These are phyloP conservation scores for Mucor racemosus DNA, from an alignment of 371 early-diverging fungal genomes.

Conservation along the genomic window DNA sequence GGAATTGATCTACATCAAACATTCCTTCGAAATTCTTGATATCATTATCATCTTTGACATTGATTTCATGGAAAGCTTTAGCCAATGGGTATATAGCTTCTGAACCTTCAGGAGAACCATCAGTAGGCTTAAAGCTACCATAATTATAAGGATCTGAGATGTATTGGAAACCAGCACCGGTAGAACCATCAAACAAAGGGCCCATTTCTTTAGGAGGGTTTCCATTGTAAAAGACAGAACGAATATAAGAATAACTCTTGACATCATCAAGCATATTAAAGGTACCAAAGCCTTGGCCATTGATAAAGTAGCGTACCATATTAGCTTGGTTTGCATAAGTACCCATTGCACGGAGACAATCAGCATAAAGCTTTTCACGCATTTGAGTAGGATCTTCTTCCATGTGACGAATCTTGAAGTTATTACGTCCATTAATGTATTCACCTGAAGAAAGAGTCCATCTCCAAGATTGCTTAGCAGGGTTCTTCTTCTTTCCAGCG, in stretches of 20 bases:
- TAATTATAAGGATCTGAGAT: conserved; percentile 29
- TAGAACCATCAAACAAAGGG: conserved; percentile 57
- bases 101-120: conserved; percentile 34
- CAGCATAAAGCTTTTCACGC: conserved; percentile 65
- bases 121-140: conserved; percentile 31
- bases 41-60: conserved; percentile 40
- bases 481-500: conserved; percentile 60
- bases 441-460: conserved; percentile 42
- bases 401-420: conserved; percentile 62
- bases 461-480: conserved; percentile 62
- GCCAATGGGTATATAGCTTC: conserved; percentile 42
- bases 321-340: conserved; percentile 58
- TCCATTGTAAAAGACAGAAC: conserved; percentile 51
- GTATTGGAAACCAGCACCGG: conserved; percentile 54
- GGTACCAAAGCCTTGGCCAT: conserved; percentile 57
- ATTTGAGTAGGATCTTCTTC: conserved; percentile 67
- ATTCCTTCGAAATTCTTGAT: conserved; percentile 35
- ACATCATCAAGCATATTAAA: conserved; percentile 62
- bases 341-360: conserved; percentile 57
- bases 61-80: conserved; percentile 35
- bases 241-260: conserved; percentile 52
- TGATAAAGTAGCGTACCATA: conserved; percentile 58
- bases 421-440: conserved; percentile 45
- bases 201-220: conserved; percentile 54
- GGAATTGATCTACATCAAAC: conserved; percentile 53